Evolutionary conservation across 495 filamentous ascomycete species (phyloP), one percentile per base, ranked within the genome.

Genomic region (Choiromyces venosus): DNA sequence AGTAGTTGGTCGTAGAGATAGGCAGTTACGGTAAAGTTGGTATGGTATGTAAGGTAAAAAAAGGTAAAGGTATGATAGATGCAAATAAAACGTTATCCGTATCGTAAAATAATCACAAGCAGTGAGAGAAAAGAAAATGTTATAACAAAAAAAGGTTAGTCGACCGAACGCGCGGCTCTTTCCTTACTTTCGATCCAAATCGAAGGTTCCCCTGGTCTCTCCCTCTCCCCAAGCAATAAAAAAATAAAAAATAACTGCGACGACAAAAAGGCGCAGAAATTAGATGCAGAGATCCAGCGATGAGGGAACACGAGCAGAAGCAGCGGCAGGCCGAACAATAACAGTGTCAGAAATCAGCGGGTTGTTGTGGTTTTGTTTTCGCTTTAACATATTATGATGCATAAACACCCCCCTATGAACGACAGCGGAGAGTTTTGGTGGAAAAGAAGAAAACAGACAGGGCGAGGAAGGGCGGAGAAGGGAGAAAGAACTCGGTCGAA

Each of bases 401-500:
- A 79, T 79, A 75, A 79, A 79, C 72, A 78, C 73, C 66, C 66
- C 66, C 67, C 77, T 73, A 75, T 79, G 78, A 79, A 78, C 72
- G 65, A 37, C 70, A 72, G 67, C 65, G 37, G 36, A 29, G 33
- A n/a, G 66, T 38, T 40, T 37, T 68, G 66, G 33, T n/a, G 66
- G 66, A 68, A 77, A 77, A 71, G 73, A 76, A 72, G 44, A 69
- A 37, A 67, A 36, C 21, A 46, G 37, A 56, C 68, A 35, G 72
- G 4, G 19, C 36, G 35, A 65, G 64, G 68, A 67, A 64, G 65
- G 29, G 38, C 46, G 70, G 70, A 72, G 73, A 70, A 77, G 73
- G 44, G 69, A 77, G 73, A 40, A 76, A 68, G 74, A 72, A 76
- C 67, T 75, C 72, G 64, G 74, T 70, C 56, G 67, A 40, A 18